Conservation (phyloP, 495 filamentous ascomycete species). For the Gamarada debralockiae region DNA sequence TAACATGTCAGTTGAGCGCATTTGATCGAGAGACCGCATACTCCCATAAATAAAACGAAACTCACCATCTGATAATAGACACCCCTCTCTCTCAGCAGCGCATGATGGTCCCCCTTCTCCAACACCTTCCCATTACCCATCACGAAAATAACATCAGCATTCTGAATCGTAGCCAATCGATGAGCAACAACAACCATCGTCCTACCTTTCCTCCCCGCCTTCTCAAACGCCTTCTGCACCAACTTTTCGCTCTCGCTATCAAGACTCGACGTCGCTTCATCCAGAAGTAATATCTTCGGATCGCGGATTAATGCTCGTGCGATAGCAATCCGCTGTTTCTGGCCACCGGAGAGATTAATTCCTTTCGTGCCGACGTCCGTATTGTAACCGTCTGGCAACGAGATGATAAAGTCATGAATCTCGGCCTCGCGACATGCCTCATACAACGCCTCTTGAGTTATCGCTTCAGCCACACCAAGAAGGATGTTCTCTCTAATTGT, state of each 20-base stretch:
- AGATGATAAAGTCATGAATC: conserved; percentile 58
- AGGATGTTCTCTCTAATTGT: conserved; percentile 57
- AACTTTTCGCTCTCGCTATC: conserved; percentile 70
- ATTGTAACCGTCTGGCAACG: conserved; percentile 51
- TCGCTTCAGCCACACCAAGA: conserved; percentile 40
- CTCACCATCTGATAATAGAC: conserved; percentile 48
- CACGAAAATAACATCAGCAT: conserved; percentile 52
- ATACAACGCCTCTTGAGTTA: conserved; percentile 47
- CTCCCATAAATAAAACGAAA: too few species aligned
- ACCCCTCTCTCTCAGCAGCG: conserved; percentile 41
- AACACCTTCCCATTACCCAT: conserved; percentile 46
- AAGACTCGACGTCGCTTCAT: conserved; percentile 75
- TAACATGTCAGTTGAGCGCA: too few species aligned
- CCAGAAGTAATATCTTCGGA: conserved; percentile 66
- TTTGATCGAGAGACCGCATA: too few species aligned
- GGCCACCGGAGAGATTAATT: conserved; percentile 66
- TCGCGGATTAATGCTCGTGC: conserved; percentile 72
- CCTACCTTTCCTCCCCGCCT: conserved; percentile 49
- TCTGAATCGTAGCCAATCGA: conserved; percentile 47
- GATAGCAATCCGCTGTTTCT: conserved; percentile 73
- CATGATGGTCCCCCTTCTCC: conserved; percentile 47
- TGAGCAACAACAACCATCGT: conserved; percentile 75
- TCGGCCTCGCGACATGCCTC: conserved; percentile 56
- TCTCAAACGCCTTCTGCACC: conserved; percentile 65
- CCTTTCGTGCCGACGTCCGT: conserved; percentile 64